Evolutionary conservation across 2,329 filamentous ascomycete species (phyloP).

Genomic region (Drechslera avenae): DNA sequence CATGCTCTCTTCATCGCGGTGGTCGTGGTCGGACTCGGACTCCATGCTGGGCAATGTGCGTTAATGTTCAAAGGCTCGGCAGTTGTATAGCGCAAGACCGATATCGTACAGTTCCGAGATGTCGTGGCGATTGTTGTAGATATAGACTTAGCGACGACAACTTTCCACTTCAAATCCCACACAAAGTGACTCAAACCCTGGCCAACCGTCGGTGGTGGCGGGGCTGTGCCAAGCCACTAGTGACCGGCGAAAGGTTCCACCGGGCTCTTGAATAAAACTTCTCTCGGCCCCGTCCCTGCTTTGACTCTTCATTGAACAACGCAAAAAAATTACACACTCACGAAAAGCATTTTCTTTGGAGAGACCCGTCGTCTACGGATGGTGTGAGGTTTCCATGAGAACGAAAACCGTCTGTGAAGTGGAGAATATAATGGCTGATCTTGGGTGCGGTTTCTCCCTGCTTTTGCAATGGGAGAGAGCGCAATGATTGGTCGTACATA

Average conservation of each 20-base stretch:
- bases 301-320: constrained; percentile 59
- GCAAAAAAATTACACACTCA: constrained; percentile 61
- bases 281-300: constrained; percentile 31
- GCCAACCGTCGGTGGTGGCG: constrained; percentile 29
- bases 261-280: constrained; percentile 35
- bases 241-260: constrained; percentile 24
- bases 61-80: background rate
- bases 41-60: constrained; percentile 44
- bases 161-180: constrained; percentile 31
- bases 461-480: constrained; percentile 58
- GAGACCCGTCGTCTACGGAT: constrained; percentile 46
- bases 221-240: constrained; percentile 26
- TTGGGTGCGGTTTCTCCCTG: constrained; percentile 63
- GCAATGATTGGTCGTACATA: constrained; percentile 65
- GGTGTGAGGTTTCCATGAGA: constrained; percentile 57
- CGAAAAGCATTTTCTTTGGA: constrained; percentile 64
- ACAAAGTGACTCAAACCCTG: constrained; percentile 45
- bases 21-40: constrained; percentile 49
- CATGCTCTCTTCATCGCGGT: constrained; percentile 55
- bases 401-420: constrained; percentile 64
- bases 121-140: constrained; percentile 10
- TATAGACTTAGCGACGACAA: constrained; percentile 14
- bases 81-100: background rate
- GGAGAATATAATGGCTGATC: constrained; percentile 58
- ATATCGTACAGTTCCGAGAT: background rate